Conservation (phyloP, 192 early-diverging fungal genomes). For the Linnemannia elongata region DNA sequence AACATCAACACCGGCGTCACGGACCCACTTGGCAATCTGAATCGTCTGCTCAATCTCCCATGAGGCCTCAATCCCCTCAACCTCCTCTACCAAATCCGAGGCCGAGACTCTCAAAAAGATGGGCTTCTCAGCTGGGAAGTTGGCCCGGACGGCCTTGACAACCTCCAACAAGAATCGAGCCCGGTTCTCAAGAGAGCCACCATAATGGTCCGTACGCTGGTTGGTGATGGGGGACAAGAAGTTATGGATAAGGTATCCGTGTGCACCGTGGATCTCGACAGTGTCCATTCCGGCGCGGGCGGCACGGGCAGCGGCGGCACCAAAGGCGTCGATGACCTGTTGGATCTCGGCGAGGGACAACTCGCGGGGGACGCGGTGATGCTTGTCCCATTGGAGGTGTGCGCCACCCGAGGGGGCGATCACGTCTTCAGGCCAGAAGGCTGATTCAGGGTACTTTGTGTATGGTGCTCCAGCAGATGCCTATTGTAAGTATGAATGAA, state of each 20-base stretch:
- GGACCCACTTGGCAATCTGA: conserved; percentile 68
- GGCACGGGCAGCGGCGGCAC: conserved; percentile 75
- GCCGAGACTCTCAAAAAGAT: conserved; percentile 88
- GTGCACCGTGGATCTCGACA: conserved; percentile 92
- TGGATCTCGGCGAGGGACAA: conserved; percentile 79
- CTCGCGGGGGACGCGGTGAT: conserved; percentile 64
- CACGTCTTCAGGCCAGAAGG: conserved; percentile 83
- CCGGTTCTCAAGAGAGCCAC: conserved; percentile 93
- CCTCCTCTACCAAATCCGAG: conserved; percentile 77
- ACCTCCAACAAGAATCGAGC: conserved; percentile 82
- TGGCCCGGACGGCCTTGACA: conserved; percentile 67
- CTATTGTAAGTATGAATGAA: conserved; percentile 2
- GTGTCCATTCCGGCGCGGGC: conserved; percentile 87
- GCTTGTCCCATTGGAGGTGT: conserved; percentile 61
- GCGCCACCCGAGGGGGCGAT: conserved; percentile 68
- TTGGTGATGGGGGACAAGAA: conserved; percentile 89
- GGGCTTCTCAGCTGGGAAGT: conserved; percentile 86
- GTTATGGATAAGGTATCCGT: conserved; percentile 89
- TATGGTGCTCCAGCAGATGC: conserved; percentile 27
- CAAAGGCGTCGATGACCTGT: conserved; percentile 72
- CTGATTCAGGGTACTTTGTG: conserved; percentile 48
- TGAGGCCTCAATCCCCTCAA: conserved; percentile 58
- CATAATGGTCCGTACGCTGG: conserved; percentile 91
- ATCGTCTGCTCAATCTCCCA: conserved; percentile 85
- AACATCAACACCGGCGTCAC: conserved; percentile 84